Evolutionary conservation across 805 yeast genomes (phyloP), one percentile per base, ranked within the genome.

Genomic region (Kuraishia molischiana): DNA sequence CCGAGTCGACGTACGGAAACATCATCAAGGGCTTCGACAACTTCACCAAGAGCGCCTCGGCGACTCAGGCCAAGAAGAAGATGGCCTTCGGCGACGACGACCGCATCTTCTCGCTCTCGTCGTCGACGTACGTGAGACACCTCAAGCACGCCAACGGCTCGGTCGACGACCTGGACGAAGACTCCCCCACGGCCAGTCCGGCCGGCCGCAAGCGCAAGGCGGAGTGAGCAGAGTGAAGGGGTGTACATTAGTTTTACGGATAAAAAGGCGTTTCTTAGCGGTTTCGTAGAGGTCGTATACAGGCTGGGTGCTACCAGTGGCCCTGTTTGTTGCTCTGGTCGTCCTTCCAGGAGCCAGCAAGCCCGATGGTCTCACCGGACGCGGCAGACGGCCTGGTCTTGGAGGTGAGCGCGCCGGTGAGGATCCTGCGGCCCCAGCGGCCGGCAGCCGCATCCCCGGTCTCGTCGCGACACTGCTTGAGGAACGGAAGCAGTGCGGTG

Each of bases 381-480:
- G 18, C 29, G n/a, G 32, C 29, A 22, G 30, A 15, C 14, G 29
- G 34, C 28, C 32, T 38, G 5, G 15, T n/a, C 19, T n/a, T 56
- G 8, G 52, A 47, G 19, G 45, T 51, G 48, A 61, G 40, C 2
- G 61, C 53, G 24, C 79, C 79, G 38, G 77, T 71, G 38, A 80
- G 62, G 19, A 80, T 65, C 43, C 90, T 69, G 52, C 75, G 76
- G 54, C 95, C 95, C 97, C 97, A 87, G 35, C 66, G 71, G 39
- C 95, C 90, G 19, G 95, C 95, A 18, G 96, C 95, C 10, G 87
- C 76, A 49, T 83, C 92, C 32, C 95, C 95, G 2, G 96, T 89
- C 56, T 89, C 97, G 61, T 89, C 97, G 57, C 97, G 74, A 48
- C 96, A 90, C 59, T 90, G 97, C 58, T 87, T 89, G 54, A 89